Conservation (phyloP, 2,329 filamentous ascomycete genomes). For the Metarhizium sp. region DNA sequence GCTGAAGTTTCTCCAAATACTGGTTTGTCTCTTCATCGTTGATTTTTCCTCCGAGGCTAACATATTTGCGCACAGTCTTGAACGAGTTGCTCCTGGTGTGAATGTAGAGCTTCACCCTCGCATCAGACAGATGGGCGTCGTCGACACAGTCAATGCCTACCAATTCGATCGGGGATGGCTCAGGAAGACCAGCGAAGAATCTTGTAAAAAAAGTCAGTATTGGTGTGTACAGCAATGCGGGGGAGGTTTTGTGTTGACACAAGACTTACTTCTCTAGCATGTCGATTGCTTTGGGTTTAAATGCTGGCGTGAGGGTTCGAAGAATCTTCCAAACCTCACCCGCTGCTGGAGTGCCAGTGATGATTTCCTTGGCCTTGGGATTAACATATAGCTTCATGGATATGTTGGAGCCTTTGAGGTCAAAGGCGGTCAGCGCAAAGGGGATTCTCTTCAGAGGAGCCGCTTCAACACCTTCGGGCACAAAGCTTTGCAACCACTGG, state of each 20-base stretch:
- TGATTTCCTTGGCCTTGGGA: conserved; percentile 7
- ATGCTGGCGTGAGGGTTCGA: conserved; percentile 3
- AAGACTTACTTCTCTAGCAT: conserved; percentile 5
- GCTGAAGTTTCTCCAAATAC: conserved; percentile 1
- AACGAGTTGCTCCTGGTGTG: conserved; percentile 8
- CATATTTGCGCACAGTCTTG: conserved; percentile 7
- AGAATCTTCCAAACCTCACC: conserved; percentile 1
- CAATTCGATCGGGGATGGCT: conserved; percentile 1
- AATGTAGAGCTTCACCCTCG: conserved; percentile 9
- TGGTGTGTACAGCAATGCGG: no score
- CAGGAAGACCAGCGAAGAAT: background rate
- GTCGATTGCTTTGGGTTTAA: conserved; percentile 5
- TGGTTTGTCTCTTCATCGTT: conserved; percentile 5
- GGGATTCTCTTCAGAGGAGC: conserved; percentile 4
- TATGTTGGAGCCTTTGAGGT: conserved; percentile 6
- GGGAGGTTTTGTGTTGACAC: background rate
- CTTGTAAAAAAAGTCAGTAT: background rate
- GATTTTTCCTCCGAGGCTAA: conserved; percentile 8
- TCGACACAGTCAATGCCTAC: conserved; percentile 8
- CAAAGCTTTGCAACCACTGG: conserved; percentile 2
- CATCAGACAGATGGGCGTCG: conserved; percentile 5
- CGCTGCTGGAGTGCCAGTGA: background rate
- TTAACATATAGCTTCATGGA: conserved; percentile 8
- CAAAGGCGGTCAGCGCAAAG: conserved; percentile 6
- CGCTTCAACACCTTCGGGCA: background rate